These are phyloP conservation scores for Hypoxylon subgilvum DNA, from an alignment of 495 filamentous ascomycete species.

Conservation along the genomic window DNA sequence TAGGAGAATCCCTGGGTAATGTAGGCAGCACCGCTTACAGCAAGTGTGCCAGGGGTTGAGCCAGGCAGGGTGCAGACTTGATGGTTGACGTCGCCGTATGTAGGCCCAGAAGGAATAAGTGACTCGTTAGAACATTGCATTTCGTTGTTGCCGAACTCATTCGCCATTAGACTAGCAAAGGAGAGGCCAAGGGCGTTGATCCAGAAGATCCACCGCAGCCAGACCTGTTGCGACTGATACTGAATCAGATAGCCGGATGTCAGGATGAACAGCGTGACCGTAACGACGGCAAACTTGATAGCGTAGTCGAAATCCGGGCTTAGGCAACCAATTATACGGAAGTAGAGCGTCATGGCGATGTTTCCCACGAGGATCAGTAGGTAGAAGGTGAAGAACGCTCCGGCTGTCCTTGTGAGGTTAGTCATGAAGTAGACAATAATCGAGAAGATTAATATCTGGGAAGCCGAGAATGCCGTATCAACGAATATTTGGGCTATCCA, in stretches of 20 bases:
- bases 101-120: conserved; percentile 67
- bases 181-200: conserved; percentile 77
- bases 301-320: conserved; percentile 86
- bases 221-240: conserved; percentile 69
- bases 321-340: conserved; percentile 77
- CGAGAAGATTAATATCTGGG: conserved; percentile 71
- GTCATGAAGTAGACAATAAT: conserved; percentile 85
- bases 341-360: conserved; percentile 78
- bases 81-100: conserved; percentile 68
- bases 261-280: conserved; percentile 78
- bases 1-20: conserved; percentile 69
- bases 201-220: conserved; percentile 83
- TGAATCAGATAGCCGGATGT: conserved; percentile 84
- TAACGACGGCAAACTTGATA: conserved; percentile 75
- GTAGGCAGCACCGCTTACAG: conserved; percentile 67
- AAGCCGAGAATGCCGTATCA: conserved; percentile 72
- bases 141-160: conserved; percentile 72
- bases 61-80: conserved; percentile 79
- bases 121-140: conserved; percentile 69
- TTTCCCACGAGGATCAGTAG: conserved; percentile 74
- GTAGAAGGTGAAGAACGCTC: conserved; percentile 80
- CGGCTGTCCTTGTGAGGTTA: conserved; percentile 66
- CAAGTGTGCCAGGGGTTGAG: conserved; percentile 63
- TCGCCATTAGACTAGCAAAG: conserved; percentile 80
- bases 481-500: conserved; percentile 82